Evolutionary conservation across 2,329 filamentous ascomycete genomes (phyloP), one percentile per base, ranked within the genome.

Genomic region (Fusarium sp.): DNA sequence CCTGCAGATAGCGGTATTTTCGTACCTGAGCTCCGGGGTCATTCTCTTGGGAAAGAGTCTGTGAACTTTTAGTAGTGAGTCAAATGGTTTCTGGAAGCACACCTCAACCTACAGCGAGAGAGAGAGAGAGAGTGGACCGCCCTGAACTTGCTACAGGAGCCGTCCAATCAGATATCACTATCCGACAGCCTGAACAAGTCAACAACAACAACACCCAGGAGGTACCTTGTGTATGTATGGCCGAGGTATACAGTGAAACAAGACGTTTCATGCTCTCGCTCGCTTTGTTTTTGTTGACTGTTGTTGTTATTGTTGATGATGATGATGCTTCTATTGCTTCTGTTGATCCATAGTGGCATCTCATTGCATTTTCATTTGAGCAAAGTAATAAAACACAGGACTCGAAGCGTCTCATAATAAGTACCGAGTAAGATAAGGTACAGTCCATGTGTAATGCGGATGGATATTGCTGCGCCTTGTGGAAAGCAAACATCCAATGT

Each of bases 61-160:
- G 25, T 27, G 32, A 38, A 52, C 32, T 41, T 43, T 58, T 48
- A 58, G 38, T 46, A 56, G 56, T 61, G 55, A 61, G 54, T 56
- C 43, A 55, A 62, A 63, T 53, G 44, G 71, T 68, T 75, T 75
- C 71, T 75, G 73, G 73, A 75, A 75, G 71, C 65, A 75, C 73
- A 60, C 73, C 73, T 74, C 67, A 49, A 59, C 52, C 34, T 38
- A 38, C 34, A 38, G 10, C 10, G 18, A 38, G 8, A 51, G 32
- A 41, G 24, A 51, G 32, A 27, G 24, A 27, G 27, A 67, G 53
- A 48, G 54, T 57, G 49, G 69, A 55, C 61, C 67, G 57, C 62
- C 71, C 27, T 34, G 30, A 54, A 66, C 48, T 66, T 41, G 54
- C 29, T 48, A 27, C 30, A 64, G 61, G 59, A 68, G 46, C 49